phyloP scores from a whole-genome alignment of 345 rosid species.

The Abelmoschus esculentus region DNA sequence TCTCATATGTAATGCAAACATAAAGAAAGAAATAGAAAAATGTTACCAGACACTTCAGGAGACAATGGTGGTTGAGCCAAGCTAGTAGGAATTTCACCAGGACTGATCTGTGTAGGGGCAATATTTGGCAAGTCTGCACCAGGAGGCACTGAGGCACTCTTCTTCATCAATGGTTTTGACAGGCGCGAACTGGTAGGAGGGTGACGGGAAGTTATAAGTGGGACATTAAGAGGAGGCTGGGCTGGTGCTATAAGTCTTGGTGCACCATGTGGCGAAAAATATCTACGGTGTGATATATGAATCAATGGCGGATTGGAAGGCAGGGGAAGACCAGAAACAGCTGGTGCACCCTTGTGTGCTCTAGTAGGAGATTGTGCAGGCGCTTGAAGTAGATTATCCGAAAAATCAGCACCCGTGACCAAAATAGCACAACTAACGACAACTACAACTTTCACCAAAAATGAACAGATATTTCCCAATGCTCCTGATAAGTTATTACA shows the following conservation, averaged over 20 bases:
- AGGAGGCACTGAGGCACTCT: constrained; percentile 42
- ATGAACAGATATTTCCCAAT: constrained; percentile 15
- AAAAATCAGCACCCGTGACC: constrained; percentile 26
- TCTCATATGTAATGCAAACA: background rate
- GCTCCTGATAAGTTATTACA: constrained; percentile 33
- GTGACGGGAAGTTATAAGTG: constrained; percentile 45
- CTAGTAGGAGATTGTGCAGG: constrained; percentile 30
- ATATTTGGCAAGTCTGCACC: constrained; percentile 49
- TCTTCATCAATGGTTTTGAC: constrained; percentile 60
- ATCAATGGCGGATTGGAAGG: constrained; percentile 21
- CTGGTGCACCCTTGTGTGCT: constrained; percentile 34
- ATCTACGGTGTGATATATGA: constrained; percentile 32
- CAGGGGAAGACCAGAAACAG: constrained; percentile 38
- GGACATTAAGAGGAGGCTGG: constrained; percentile 53
- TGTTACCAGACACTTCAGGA: constrained; percentile 60
- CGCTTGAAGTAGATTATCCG: constrained; percentile 25
- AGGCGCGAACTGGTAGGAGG: constrained; percentile 57
- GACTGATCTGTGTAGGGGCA: constrained; percentile 58
- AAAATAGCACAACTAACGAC: constrained; percentile 31
- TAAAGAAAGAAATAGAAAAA: background rate
- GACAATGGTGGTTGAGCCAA: constrained; percentile 83
- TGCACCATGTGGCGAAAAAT: constrained; percentile 38
- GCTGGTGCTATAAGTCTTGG: constrained; percentile 38
- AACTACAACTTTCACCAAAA: constrained; percentile 34
- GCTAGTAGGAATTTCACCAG: constrained; percentile 45